Percentiles rank a stretch among this genome's conserved stretches.
These are phyloP conservation scores for Lactarius indigo DNA, from an alignment of 768 basidiomycete genomes.

Conservation along the genomic window DNA sequence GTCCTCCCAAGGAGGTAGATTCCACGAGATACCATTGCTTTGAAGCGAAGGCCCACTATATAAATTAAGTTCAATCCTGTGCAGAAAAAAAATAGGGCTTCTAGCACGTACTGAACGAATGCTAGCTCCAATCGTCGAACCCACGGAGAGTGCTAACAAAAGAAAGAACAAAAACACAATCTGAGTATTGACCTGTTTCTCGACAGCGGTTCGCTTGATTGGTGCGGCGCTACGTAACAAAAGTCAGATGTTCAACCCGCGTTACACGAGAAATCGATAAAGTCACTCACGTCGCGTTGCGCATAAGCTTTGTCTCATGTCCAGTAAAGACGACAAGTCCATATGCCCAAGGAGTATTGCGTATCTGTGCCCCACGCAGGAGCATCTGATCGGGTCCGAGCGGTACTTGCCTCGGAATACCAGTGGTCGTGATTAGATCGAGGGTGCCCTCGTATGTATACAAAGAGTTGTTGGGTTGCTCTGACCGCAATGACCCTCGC, in stretches of 20 bases:
- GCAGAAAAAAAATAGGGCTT: neutral
- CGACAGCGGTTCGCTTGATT: slow-evolving; percentile 94
- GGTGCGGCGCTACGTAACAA: slow-evolving; percentile 70
- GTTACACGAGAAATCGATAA: neutral
- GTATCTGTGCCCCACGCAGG: slow-evolving; percentile 88
- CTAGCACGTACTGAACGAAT: slow-evolving; percentile 61
- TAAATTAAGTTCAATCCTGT: neutral
- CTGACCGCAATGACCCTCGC: slow-evolving; percentile 83
- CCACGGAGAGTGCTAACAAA: slow-evolving; percentile 81
- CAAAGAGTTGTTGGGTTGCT: slow-evolving; percentile 95
- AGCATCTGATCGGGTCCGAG: slow-evolving; percentile 94
- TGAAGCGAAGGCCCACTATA: slow-evolving; percentile 78
- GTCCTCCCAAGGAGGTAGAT: slow-evolving; percentile 50
- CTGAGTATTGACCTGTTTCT: slow-evolving; percentile 92
- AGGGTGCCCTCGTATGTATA: slow-evolving; percentile 92
- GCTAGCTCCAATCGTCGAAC: slow-evolving; percentile 89
- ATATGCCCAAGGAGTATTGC: slow-evolving; percentile 97
- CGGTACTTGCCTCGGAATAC: slow-evolving; percentile 76
- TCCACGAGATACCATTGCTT: slow-evolving; percentile 91
- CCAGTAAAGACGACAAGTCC: slow-evolving; percentile 93
- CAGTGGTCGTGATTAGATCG: slow-evolving; percentile 54
- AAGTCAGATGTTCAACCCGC: neutral
- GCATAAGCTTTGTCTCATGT: slow-evolving; percentile 97
- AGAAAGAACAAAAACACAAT: slow-evolving; percentile 93
- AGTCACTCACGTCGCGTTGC: slow-evolving; percentile 85